These are phyloP conservation scores for Cardamine resedifolia DNA, from an alignment of 345 rosid genomes.

Conservation along the genomic window DNA sequence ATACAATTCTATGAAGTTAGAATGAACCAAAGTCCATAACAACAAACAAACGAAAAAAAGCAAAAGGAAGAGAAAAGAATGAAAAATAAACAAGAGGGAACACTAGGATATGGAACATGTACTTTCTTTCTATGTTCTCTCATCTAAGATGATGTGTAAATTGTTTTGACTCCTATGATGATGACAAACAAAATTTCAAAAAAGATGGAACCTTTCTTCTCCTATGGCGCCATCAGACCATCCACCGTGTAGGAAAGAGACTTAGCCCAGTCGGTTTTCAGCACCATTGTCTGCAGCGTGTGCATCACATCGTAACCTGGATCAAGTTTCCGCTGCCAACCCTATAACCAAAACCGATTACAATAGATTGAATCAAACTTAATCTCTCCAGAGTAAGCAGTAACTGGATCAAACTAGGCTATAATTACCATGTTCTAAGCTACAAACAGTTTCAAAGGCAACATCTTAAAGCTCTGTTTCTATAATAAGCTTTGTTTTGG, in stretches of 20 bases:
- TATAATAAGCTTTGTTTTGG: not conserved
- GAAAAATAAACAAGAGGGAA: constrained; percentile 30
- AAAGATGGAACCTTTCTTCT: constrained; percentile 20
- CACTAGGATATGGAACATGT: constrained; percentile 24
- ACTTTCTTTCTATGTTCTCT: constrained; percentile 35
- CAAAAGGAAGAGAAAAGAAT: constrained; percentile 17
- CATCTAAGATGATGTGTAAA: constrained; percentile 32
- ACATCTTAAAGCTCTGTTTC: not conserved
- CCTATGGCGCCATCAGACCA: constrained; percentile 90
- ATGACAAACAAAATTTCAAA: constrained; percentile 31
- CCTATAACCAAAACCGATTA: constrained; percentile 46
- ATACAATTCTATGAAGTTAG: constrained; percentile 36
- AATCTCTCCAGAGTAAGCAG: not conserved
- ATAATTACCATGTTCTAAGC: constrained; percentile 8
- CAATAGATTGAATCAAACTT: not conserved
- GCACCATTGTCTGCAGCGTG: constrained; percentile 76
- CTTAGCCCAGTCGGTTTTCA: constrained; percentile 92
- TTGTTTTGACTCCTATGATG: constrained; percentile 25
- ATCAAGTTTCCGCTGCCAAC: constrained; percentile 98
- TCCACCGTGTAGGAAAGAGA: constrained; percentile 94
- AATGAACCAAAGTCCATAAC: constrained; percentile 30
- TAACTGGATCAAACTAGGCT: constrained; percentile 16
- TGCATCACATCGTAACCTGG: constrained; percentile 89
- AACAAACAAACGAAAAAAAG: not conserved
- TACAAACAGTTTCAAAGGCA: not conserved